These are phyloP conservation scores for Backusella westeae DNA, from an alignment of 192 early-diverging fungal genomes.

Conservation along the genomic window DNA sequence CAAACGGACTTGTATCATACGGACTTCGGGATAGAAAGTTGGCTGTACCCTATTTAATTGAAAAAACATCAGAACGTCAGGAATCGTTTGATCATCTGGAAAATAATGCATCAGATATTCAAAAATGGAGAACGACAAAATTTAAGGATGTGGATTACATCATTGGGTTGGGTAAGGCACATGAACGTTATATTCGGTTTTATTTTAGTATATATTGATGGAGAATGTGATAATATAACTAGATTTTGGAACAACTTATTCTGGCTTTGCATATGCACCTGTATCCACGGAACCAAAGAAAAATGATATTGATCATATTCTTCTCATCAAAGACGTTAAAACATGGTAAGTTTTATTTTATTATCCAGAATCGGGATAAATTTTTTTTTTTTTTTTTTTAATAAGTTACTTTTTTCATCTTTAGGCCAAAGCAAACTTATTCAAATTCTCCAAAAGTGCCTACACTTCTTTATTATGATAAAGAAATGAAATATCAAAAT, in stretches of 20 bases:
- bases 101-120: not conserved
- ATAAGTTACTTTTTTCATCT: not conserved
- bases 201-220: not conserved
- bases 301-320: slow-evolving; percentile 41
- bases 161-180: not conserved
- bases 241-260: slow-evolving; percentile 45
- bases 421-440: slow-evolving; percentile 47
- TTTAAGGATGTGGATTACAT: not conserved
- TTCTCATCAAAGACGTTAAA: slow-evolving; percentile 29
- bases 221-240: not conserved
- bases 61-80: not conserved
- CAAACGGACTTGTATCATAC: not conserved
- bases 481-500: slow-evolving; percentile 37
- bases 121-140: not conserved
- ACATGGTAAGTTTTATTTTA: not conserved
- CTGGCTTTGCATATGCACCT: slow-evolving; percentile 46
- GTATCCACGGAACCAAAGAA: slow-evolving; percentile 32
- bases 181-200: not conserved
- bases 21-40: not conserved
- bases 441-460: slow-evolving; percentile 44
- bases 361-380: not conserved
- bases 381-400: not conserved
- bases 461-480: slow-evolving; percentile 46
- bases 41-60: not conserved
- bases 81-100: not conserved